These are phyloP conservation scores for Neofusicoccum sp. DNA, from an alignment of 2,329 filamentous ascomycete species.

Conservation along the genomic window DNA sequence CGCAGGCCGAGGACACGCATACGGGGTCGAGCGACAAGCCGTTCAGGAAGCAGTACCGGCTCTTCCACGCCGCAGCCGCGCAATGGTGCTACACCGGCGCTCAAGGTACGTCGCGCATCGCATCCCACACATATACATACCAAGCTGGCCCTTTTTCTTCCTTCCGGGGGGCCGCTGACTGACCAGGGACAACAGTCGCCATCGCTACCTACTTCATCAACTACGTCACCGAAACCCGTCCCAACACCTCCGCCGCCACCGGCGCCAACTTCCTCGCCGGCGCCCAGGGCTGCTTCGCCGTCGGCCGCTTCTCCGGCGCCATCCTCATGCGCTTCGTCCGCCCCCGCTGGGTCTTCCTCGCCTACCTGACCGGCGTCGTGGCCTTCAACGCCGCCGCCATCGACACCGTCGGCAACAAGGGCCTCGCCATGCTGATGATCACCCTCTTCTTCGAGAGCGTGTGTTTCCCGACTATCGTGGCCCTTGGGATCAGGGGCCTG, in stretches of 20 bases:
- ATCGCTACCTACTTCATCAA: constrained; percentile 50
- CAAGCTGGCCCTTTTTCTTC: neutral
- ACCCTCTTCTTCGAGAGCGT: constrained; percentile 83
- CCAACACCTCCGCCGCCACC: constrained; percentile 39
- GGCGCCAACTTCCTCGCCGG: constrained; percentile 72
- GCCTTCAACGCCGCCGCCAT: constrained; percentile 60
- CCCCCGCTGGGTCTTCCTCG: constrained; percentile 70
- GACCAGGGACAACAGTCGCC: constrained; percentile 36
- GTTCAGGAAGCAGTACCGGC: constrained; percentile 64
- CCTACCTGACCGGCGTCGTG: constrained; percentile 66
- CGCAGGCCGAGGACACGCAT: constrained; percentile 47
- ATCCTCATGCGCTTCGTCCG: constrained; percentile 68
- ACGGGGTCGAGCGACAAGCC: constrained; percentile 49
- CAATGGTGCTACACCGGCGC: constrained; percentile 83
- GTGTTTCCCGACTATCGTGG: constrained; percentile 80
- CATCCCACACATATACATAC: neutral
- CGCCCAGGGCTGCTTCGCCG: constrained; percentile 71
- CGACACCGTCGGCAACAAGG: constrained; percentile 53
- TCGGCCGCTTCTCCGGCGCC: constrained; percentile 71
- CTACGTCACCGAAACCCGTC: constrained; percentile 54
- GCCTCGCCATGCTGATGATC: constrained; percentile 66
- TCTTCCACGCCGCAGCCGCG: constrained; percentile 75
- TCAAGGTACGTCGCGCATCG: constrained; percentile 49
- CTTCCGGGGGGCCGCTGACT: neutral
- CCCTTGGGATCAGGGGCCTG: constrained; percentile 74